Evolutionary conservation across 495 filamentous ascomycete species (phyloP).

Genomic region (Aspergillus conjunctus): DNA sequence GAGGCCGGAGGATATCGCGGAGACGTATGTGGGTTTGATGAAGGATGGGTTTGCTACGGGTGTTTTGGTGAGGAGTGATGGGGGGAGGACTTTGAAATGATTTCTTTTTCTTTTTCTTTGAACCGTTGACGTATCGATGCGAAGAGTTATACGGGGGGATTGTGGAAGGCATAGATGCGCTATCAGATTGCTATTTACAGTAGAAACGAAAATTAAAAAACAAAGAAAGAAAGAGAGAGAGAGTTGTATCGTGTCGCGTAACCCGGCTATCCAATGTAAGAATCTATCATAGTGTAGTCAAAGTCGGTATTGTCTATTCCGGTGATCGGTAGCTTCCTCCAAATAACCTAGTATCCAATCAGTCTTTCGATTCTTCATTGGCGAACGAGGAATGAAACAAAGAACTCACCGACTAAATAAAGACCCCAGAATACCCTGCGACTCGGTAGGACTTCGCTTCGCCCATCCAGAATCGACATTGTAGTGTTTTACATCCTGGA

Average conservation of each 20-base stretch:
- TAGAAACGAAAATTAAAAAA: neutral
- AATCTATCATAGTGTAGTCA: neutral
- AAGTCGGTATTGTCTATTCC: neutral
- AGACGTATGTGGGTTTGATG: constrained; percentile 67
- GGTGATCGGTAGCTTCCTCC: neutral
- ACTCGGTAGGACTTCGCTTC: constrained; percentile 18
- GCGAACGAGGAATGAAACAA: neutral
- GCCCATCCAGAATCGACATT: constrained; percentile 49
- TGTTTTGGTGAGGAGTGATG: constrained; percentile 41
- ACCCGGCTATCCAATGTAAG: neutral
- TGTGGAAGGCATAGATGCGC: too few species aligned
- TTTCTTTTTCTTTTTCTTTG: too few species aligned
- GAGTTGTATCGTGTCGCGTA: neutral
- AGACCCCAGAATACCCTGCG: constrained; percentile 18
- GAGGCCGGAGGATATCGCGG: constrained; percentile 58
- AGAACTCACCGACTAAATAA: constrained; percentile 21
- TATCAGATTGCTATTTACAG: too few species aligned
- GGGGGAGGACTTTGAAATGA: constrained; percentile 33
- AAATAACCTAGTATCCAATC: neutral
- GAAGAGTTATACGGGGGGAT: too few species aligned
- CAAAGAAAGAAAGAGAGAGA: neutral
- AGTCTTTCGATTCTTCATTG: neutral
- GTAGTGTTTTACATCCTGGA: constrained; percentile 49
- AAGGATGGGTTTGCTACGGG: constrained; percentile 60
- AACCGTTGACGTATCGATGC: neutral